Percentiles rank a stretch among this genome's conserved stretches.
phyloP scores from a whole-genome alignment of 345 rosid species.

The Eucalyptus regnans region DNA sequence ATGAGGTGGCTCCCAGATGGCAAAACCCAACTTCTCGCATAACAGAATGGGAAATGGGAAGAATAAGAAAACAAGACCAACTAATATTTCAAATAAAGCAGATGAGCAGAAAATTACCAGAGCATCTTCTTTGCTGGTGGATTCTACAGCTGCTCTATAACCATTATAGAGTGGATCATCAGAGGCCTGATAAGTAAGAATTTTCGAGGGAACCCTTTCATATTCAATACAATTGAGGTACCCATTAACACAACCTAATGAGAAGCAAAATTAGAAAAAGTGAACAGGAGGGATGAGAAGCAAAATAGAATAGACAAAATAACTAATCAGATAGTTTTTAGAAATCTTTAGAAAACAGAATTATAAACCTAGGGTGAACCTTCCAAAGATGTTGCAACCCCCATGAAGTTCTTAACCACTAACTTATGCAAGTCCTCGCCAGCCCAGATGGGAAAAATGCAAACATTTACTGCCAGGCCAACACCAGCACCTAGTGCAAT shows the following conservation, averaged over 20 bases:
- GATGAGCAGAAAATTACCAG: slow-evolving; percentile 33
- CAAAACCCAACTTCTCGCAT: slow-evolving; percentile 62
- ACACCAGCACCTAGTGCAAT: slow-evolving; percentile 87
- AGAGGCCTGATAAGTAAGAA: slow-evolving; percentile 80
- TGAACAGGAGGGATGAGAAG: not conserved
- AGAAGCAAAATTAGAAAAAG: not conserved
- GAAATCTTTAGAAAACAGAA: not conserved
- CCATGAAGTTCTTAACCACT: slow-evolving; percentile 78
- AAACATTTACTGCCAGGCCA: slow-evolving; percentile 61
- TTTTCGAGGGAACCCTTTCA: slow-evolving; percentile 72
- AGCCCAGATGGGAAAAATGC: slow-evolving; percentile 96
- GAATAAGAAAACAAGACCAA: not conserved
- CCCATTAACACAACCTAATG: slow-evolving; percentile 57
- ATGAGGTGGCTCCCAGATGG: slow-evolving; percentile 98
- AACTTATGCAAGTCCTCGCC: slow-evolving; percentile 89
- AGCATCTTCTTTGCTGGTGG: slow-evolving; percentile 86
- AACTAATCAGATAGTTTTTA: not conserved
- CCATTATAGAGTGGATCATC: slow-evolving; percentile 83
- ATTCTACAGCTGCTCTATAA: slow-evolving; percentile 84
- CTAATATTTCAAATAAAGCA: not conserved
- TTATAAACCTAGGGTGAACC: slow-evolving; percentile 18
- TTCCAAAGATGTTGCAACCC: slow-evolving; percentile 83
- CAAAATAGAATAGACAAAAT: not conserved
- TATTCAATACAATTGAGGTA: slow-evolving; percentile 69
- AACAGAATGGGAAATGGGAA: not conserved